A percentile compares a stretch with the other conserved stretches of the same genome.
Evolutionary conservation across 2,329 filamentous ascomycete genomes (phyloP).

Genomic region (Diaporthe capsici): DNA sequence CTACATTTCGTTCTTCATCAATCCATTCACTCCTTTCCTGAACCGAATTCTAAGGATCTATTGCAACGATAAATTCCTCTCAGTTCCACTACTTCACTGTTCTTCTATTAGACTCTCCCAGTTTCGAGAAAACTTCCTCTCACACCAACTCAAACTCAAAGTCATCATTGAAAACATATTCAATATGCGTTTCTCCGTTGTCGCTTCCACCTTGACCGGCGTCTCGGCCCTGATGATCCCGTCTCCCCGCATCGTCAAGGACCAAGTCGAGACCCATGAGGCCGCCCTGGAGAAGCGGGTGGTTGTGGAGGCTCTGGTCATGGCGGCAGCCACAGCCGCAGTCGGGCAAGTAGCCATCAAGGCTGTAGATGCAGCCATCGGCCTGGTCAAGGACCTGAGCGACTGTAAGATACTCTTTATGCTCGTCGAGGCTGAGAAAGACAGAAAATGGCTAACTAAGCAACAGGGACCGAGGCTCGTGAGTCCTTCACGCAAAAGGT

Average conservation of each 20-base stretch:
- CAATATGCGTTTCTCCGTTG: slow-evolving; percentile 16
- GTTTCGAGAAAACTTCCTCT: background rate
- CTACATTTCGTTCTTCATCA: background rate
- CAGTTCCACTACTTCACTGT: background rate
- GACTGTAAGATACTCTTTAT: background rate
- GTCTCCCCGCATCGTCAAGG: background rate
- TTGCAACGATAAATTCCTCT: background rate
- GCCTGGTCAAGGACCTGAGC: slow-evolving; percentile 9
- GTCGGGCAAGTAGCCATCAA: background rate
- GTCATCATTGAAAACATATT: background rate
- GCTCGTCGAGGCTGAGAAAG: background rate
- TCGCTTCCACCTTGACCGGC: background rate
- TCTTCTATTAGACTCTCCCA: background rate
- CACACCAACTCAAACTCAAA: background rate
- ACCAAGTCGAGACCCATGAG: background rate
- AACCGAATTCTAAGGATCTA: background rate
- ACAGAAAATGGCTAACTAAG: background rate
- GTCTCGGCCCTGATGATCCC: slow-evolving; percentile 5
- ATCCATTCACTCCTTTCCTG: background rate
- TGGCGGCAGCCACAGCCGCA: background rate
- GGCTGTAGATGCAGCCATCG: background rate
- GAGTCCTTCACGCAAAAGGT: slow-evolving; percentile 5
- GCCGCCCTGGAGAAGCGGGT: slow-evolving; percentile 1
- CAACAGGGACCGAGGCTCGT: slow-evolving; percentile 8
- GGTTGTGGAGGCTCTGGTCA: slow-evolving; percentile 3